A percentile compares a stretch with the other conserved stretches of the same genome.
Evolutionary conservation across 2,329 filamentous ascomycete genomes (phyloP).

Genomic region (Rhinocladiella mackenziei): DNA sequence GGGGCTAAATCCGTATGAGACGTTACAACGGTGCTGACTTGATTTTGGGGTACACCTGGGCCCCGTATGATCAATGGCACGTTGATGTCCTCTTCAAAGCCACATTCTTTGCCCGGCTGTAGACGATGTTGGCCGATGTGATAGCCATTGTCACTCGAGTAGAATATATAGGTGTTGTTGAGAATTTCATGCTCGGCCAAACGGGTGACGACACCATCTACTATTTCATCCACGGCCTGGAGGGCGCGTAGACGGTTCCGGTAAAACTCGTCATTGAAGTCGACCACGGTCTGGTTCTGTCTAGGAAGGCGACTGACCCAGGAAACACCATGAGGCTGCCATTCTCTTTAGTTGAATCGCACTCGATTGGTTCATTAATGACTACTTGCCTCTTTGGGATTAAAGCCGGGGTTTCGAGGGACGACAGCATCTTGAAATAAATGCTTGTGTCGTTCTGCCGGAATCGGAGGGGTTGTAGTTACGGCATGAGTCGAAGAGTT

Average conservation of each 20-base stretch:
- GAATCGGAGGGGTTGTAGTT: constrained; percentile 50
- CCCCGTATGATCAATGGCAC: constrained; percentile 59
- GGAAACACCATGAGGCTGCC: constrained; percentile 41
- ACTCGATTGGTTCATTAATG: too few relatives aligned
- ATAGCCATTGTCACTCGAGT: constrained; percentile 59
- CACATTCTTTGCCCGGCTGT: constrained; percentile 56
- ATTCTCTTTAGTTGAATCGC: not conserved
- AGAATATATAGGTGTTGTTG: constrained; percentile 59
- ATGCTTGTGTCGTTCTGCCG: constrained; percentile 58
- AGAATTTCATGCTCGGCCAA: constrained; percentile 42
- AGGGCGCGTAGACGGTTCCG: constrained; percentile 48
- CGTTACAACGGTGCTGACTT: constrained; percentile 48
- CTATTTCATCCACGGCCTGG: constrained; percentile 54
- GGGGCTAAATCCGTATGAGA: constrained; percentile 63
- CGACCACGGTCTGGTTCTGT: constrained; percentile 46
- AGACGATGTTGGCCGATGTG: constrained; percentile 59
- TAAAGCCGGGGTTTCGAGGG: constrained; percentile 63
- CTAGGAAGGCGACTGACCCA: constrained; percentile 45
- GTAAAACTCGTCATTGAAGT: constrained; percentile 53
- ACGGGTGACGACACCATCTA: constrained; percentile 44
- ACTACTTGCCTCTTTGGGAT: constrained; percentile 52
- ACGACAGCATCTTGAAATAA: constrained; percentile 59
- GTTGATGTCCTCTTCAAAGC: constrained; percentile 58
- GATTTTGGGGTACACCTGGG: constrained; percentile 49
- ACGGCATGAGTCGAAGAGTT: constrained; percentile 28